Base-by-base conservation (phyloP, 495 filamentous ascomycete genomes). In the Cladorrhinum samala region DNA sequence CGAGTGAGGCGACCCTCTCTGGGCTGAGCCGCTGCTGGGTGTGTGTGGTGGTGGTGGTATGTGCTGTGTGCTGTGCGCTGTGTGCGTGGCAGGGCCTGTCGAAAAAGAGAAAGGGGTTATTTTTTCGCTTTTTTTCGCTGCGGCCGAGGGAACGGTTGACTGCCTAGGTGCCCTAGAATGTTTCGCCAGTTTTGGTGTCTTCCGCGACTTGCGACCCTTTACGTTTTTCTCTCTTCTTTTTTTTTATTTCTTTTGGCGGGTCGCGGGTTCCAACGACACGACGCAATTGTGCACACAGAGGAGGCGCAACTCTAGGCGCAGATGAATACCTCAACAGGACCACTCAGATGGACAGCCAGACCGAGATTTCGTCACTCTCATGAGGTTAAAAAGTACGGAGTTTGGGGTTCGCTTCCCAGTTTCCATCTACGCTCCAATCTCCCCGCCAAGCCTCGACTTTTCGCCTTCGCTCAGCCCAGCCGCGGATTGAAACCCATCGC, bases 61-160 rank as follows among this genome's bases (percentile, higher is more conserved):
- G 50, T 27, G 45, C 18, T 46, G 40, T 45, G 47, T 45, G 53
- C 37, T 38, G 40, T 27, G 50, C 16, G 49, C 27, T 37, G 17
- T 51, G 50, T 49, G 50, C 48, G 51, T 51, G 54, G 53, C 42
- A 54, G 58, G 19, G 47, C 50, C 53, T 46, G 37, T 46, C 50
- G 38, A 55, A 55, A 57, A 45, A 37, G 33, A 44, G 16, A 27
- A 44, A 38, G 49, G 41, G 48, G 36, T 19, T 46, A 23, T 46
- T 27, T 57, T 53, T 46, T 30, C 39, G 25, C 53, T 46, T 41
- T 19, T 46, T 56, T 30, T 41, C 43, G 49, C 55, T 44, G 49
- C 46, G 49, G 52, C 50, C 41, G 52, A 47, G 43, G 38, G 48
- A 33, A 49, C 33, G 44, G 49, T 25, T 55, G 49, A 51, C 27